Evolutionary conservation across 306 rosid genomes (phyloP), one percentile per base, ranked within the genome.

Genomic region (Lablab purpureus): DNA sequence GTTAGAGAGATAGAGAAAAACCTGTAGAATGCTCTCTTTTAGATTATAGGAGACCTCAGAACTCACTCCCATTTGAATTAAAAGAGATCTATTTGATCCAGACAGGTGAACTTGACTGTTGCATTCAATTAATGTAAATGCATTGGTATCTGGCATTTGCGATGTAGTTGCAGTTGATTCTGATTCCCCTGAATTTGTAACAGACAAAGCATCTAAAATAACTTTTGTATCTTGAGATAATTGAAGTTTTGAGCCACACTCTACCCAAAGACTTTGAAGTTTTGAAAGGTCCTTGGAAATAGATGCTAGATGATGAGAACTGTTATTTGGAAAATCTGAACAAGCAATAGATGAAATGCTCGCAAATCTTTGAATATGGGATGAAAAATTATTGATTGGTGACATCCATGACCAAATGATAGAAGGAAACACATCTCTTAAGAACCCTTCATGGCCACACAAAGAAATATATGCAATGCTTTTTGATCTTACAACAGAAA

Each of bases 381-480:
- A 49, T 2, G 43, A 17, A 7, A 58, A 15, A 55, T 1, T 22
- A 19, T 27, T 73, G 7, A 11, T 60, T 37, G 87, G 87, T 6
- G 74, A 84, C 30, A 58, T 71, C 71, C 80, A 67, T 19, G 82
- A 85, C 68, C 40, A 50, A 10, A 71, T 50, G 46, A 71, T 28
- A 5, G 62, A 71, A n/a, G 62, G 75, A 49, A 71, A 50, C 11
- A 71, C 75, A 28, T 71, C 14, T 1, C 12, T 46, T 8, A 27
- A 49, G 10, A 71, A 28, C 2, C 75, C 75, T 71, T 73, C 75
- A 19, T 40, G 66, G 21, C 88, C 85, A 62, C 87, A 59, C 4
- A 88, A 11, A 63, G 77, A 74, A 34, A 88, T 37, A 22, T 13
- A 17, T 30, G 19, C 32, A 19, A 86, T 79, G 8, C 76, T 76